Evolutionary conservation across 768 basidiomycete genomes (phyloP), one percentile per base, ranked within the genome.

Genomic region (Hortiboletus campestris): DNA sequence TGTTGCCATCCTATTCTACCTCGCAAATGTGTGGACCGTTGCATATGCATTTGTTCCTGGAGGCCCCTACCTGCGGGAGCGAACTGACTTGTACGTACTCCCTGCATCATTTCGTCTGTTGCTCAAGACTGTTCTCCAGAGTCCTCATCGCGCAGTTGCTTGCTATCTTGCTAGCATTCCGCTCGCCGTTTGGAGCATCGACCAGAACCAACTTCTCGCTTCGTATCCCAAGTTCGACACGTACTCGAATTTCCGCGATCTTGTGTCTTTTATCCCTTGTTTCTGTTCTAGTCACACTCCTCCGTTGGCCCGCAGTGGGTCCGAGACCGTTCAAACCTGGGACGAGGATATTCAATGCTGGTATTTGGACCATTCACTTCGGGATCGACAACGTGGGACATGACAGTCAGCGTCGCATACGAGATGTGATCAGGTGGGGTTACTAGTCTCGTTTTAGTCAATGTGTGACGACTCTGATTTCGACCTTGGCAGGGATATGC

Each of bases 291-390:
- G 74, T 77, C 16, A 81, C 86, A 2, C 56, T 85, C 7, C 82
- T 83, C 53, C 78, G 77, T 20, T 76, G 81, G 62, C 86, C 89
- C 0, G 67, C 69, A 2, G 51, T 64, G 0, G 68, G 78, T 17
- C 82, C 85, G 1, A 71, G 66, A 25, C 85, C 89, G 4, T 84
- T 83, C 71, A 84, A 84, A 51, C 73, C 83, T 28, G 84, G 82
- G 4, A 78, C 84, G 16, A 76, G 88, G 31, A 78, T 89, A n/a
- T 74, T 94, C 41, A 86, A 84, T 19, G 85, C 88, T 6, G 93
- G 89, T 4, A 91, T 95, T 29, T 95, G 92, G 93, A 92, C 94
- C 0, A 79, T 96, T 25, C 94, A 96, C 69, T 96, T 96, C 66
- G 94, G 94, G 0, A 75, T 86, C 19, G 71, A 71, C 51, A 74